Evolutionary conservation across 257 asterid species (phyloP), one percentile per base, ranked within the genome.

Genomic region (Przewalskia tangutica): DNA sequence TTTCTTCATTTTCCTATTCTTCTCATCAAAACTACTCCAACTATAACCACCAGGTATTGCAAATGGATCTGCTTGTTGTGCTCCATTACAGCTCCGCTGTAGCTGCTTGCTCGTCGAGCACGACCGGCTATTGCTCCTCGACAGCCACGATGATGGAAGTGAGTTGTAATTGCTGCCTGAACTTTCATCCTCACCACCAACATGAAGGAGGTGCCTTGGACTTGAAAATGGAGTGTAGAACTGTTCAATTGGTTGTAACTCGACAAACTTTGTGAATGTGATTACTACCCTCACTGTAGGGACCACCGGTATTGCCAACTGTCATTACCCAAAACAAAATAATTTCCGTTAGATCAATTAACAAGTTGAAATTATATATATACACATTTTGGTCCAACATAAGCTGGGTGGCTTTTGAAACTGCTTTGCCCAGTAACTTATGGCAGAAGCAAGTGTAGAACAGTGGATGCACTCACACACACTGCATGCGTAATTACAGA

Each of bases 281-380:
- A 90, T 90, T 40, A 96, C 97, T 81, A 96, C 97, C 88, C 95
- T 88, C 85, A 95, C 99, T 27, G 98, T 95, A 27, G 99, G 97
- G 73, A 95, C 94, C 90, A 94, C 98, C 8, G 99, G 99, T 79
- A 95, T 94, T 9, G 99, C 95, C 68, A 95, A 92, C 99, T 95
- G 94, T 84, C 63, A 27, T 84, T 32, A 50, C 36, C 42, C 48
- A 38, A 63, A 36, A 80, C 5, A 58, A 10, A 77, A 84, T 36
- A 56, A 42, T 65, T 48, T 34, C 75, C 46, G 7, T 36, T 70
- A 2, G 16, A 86, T 81, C 42, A 68, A 55, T 63, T 66, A 51
- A 48, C 5, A 59, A 44, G 36, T 5, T 62, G 3, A 23, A 27
- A 34, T 9, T 7, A 20, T 20, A 14, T 17, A 23, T 5, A 62